Evolutionary conservation across 768 basidiomycete species (phyloP).

Genomic region (Rhizopogon vulgaris): DNA sequence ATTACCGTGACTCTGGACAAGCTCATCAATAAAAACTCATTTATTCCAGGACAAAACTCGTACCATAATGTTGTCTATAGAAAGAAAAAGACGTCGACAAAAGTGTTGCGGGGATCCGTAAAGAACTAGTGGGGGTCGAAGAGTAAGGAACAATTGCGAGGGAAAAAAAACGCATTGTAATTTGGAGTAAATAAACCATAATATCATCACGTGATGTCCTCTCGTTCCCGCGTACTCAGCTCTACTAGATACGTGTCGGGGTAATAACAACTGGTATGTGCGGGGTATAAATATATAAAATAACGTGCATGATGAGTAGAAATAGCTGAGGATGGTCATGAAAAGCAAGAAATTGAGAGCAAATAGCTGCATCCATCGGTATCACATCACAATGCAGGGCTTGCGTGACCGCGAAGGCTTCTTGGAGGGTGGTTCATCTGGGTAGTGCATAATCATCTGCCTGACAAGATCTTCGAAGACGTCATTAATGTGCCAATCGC

Average conservation of each 20-base stretch:
- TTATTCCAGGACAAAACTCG: not conserved
- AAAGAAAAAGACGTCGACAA: not conserved
- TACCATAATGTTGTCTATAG: slow-evolving; percentile 3
- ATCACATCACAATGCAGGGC: slow-evolving; percentile 35
- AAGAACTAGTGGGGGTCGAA: not conserved
- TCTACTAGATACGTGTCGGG: not conserved
- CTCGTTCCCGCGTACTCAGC: not conserved
- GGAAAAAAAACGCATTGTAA: slow-evolving; percentile 12
- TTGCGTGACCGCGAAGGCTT: slow-evolving; percentile 22
- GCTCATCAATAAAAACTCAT: not conserved
- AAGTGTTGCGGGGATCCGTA: not conserved
- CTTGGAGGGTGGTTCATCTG: slow-evolving; percentile 33
- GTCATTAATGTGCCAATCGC: slow-evolving; percentile 73
- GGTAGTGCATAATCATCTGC: slow-evolving; percentile 68
- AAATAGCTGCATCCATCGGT: not conserved
- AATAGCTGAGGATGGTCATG: not conserved
- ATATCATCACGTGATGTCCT: not conserved
- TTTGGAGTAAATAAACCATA: slow-evolving; percentile 1
- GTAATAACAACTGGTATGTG: not conserved
- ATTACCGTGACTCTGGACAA: slow-evolving; percentile 25
- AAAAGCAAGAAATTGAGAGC: not conserved
- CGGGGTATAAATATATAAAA: not conserved
- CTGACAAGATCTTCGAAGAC: slow-evolving; percentile 73
- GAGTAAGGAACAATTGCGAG: slow-evolving; percentile 6
- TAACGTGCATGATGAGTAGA: not conserved